Evolutionary conservation across 139 green algal species (phyloP).

Genomic region (Ostreobium quekettii): DNA sequence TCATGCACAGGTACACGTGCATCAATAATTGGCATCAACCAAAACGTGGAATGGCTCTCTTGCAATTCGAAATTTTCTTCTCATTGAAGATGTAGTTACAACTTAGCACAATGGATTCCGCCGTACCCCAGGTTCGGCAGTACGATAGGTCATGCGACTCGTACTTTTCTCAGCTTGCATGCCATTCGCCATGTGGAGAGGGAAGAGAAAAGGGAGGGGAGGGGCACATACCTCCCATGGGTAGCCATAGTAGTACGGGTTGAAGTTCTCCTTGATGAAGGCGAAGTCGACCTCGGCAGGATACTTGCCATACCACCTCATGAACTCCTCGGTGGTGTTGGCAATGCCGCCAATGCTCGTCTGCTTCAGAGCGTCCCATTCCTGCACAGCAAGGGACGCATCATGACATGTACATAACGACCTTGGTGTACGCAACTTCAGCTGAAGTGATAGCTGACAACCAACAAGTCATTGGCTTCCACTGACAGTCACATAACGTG

Average conservation of each 20-base stretch:
- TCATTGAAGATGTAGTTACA: no score
- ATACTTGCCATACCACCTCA: background rate
- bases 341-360: background rate
- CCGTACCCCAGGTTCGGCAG: no score
- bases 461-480: background rate
- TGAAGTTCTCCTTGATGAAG: background rate
- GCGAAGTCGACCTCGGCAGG: background rate
- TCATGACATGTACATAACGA: background rate
- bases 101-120: no score
- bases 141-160: no score
- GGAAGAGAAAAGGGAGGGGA: no score
- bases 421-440: background rate
- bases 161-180: no score
- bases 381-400: background rate
- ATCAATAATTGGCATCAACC: no score
- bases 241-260: slow-evolving; percentile 2
- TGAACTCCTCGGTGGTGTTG: background rate
- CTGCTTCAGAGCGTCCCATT: background rate
- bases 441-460: background rate
- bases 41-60: no score
- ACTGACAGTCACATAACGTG: background rate
- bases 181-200: no score
- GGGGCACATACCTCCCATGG: slow-evolving; percentile 5
- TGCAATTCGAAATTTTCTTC: no score
- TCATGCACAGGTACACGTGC: no score